These are phyloP conservation scores for Candida freyschussii DNA, from an alignment of 1,139 yeast species.

Conservation along the genomic window DNA sequence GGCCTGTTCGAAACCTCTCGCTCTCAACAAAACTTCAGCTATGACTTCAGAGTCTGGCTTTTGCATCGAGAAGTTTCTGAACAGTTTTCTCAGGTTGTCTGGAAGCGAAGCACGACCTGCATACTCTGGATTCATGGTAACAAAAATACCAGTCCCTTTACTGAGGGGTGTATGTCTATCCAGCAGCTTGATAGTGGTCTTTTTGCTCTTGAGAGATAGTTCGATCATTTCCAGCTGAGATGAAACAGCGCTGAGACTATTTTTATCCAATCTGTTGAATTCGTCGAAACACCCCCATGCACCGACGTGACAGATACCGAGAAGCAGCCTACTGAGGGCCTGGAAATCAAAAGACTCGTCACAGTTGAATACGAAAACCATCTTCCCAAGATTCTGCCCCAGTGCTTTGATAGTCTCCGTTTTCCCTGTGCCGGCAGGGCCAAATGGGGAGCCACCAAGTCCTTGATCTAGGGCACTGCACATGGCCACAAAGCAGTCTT, in stretches of 20 bases:
- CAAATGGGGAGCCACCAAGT: constrained; percentile 89
- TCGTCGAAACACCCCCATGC: constrained; percentile 98
- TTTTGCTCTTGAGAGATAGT: constrained; percentile 34
- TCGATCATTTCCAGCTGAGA: constrained; percentile 77
- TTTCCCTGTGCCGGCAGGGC: constrained; percentile 98
- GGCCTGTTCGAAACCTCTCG: constrained; percentile 65
- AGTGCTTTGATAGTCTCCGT: constrained; percentile 88
- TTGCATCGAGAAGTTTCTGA: constrained; percentile 71
- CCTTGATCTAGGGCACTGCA: constrained; percentile 69
- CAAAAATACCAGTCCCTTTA: constrained; percentile 65
- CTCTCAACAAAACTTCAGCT: constrained; percentile 63
- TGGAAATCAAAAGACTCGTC: constrained; percentile 85
- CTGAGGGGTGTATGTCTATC: constrained; percentile 43
- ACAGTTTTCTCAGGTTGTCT: constrained; percentile 76
- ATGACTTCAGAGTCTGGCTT: constrained; percentile 68
- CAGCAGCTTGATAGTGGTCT: constrained; percentile 40
- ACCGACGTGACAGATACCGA: constrained; percentile 83
- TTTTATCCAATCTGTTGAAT: constrained; percentile 73
- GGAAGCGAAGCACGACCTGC: constrained; percentile 81
- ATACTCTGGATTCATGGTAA: constrained; percentile 91
- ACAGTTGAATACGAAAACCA: constrained; percentile 85
- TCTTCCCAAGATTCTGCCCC: constrained; percentile 73
- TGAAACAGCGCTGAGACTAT: constrained; percentile 78
- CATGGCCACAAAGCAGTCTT: constrained; percentile 62
- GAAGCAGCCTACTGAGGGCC: constrained; percentile 70